Base-by-base conservation (phyloP, 2,329 filamentous ascomycete species). In the Thelonectria olida region DNA sequence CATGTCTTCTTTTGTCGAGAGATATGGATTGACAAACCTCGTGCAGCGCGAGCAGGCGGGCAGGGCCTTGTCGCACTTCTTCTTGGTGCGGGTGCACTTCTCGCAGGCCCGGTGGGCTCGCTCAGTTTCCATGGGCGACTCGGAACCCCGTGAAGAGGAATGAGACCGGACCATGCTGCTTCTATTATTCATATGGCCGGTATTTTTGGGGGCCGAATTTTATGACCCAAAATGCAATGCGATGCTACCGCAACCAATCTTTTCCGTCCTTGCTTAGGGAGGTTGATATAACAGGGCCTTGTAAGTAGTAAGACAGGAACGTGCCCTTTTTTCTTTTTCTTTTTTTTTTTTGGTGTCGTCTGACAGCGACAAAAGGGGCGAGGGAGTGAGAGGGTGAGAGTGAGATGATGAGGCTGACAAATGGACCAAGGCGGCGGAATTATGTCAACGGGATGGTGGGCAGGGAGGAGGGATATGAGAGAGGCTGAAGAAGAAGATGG, bases 21-120 rank as follows among this genome's bases (percentile, higher is more conserved):
- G 22, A 42, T n/a, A n/a, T n/a, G 54, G 47, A 45, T 6, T 39
- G 52, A 54, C 68, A 44, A 61, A 77, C 75, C 75, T 74, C 23
- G 72, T 73, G 61, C 75, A 77, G 36, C 75, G 69, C 55, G 74
- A 75, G 57, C 75, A 77, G 47, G 74, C 64, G 27, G 75, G 75
- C 36, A 77, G 64, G 31, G 72, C 75, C 68, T 77, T 77, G 67
- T 77, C 75, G 59, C 75, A 77, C 62, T 76, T 77, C 72, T 77
- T 77, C 69, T 77, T 77, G 54, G 75, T 77, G 41, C 75, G 64
- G 9, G 75, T 77, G 66, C 75, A 77, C 63, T 77, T 77, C 64
- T 77, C 75, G 67, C 75, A 77, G 23, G 75, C 75, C 36, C 75
- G 68, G 57, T 76, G 75, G 47, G 75, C 75, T 56, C 74, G 74